Percentiles rank a stretch among this genome's conserved stretches.
These are phyloP conservation scores for Marchantia polymorpha DNA, from an alignment of 225 moss, liverwort and hornwort species.

Conservation along the genomic window DNA sequence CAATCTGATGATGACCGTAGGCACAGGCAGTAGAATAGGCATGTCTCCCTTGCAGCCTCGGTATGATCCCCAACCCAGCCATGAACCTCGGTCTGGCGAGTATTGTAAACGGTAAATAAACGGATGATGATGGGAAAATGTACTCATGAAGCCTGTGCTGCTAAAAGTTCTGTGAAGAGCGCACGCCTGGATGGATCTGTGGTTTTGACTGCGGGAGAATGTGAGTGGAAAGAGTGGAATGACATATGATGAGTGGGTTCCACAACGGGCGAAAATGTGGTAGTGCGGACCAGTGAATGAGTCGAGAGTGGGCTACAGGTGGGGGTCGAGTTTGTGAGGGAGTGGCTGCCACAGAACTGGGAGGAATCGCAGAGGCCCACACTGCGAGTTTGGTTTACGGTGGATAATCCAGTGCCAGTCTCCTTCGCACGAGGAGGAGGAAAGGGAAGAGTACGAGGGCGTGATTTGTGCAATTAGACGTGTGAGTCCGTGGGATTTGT, in stretches of 20 bases:
- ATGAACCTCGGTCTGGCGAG: no score
- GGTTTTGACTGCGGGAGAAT: neutral
- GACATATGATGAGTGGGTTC: neutral
- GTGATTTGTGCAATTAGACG: neutral
- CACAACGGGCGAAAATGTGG: neutral
- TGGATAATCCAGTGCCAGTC: neutral
- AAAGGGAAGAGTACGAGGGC: neutral
- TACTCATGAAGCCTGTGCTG: no score
- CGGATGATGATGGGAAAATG: no score
- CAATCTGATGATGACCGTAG: no score
- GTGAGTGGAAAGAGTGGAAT: neutral
- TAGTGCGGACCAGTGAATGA: neutral
- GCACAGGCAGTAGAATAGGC: no score
- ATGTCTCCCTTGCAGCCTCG: no score
- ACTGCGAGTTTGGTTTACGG: neutral
- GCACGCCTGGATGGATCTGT: neutral
- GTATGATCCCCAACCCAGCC: no score
- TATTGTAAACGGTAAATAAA: no score
- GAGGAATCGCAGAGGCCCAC: neutral
- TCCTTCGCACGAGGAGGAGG: slow-evolving; percentile 11
- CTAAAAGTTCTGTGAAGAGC: no score
- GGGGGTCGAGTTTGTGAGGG: neutral
- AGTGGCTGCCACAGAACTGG: neutral
- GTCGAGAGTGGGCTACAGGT: neutral
- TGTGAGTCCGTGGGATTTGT: neutral